Base-by-base conservation (phyloP, 305 asterid genomes). In the Fraxinus velutina region DNA sequence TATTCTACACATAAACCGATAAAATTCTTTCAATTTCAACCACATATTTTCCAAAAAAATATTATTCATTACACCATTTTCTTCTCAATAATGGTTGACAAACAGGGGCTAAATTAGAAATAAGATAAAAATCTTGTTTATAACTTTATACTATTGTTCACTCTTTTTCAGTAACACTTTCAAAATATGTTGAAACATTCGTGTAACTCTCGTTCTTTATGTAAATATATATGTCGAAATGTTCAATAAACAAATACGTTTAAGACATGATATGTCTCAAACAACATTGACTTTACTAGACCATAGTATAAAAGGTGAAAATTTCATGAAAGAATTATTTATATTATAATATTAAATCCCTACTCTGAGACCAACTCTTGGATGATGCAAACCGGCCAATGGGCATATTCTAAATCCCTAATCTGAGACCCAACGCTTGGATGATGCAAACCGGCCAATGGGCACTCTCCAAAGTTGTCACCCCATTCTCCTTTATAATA, bases 361-460 rank as follows among this genome's bases (percentile, higher is more conserved):
- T n/a, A n/a, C 5, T 52, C 24, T n/a, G 17, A 5, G 64, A 17
- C 64, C 37, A 29, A 13, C 74, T 68, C 74, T 27, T 68, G 37
- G 74, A 29, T 68, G 74, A 68, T 68, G 74, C 74, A 68, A 68
- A 68, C 74, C 10, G 39, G 39, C 74, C 74, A 68, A 68, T 29
- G 42, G 39, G 42, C 42, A 30, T n/a, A 50, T 15, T 50, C 21
- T 50, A 50, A 50, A 15, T 50, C 62, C 62, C 22, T 15, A n/a
- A n/a, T n/a, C 22, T 4, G 17, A 52, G 64, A n/a, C 64, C 64
- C 37, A 29, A 29, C 74, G 29, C 39, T 27, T 68, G 21, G 39
- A 29, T 68, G 74, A 68, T 68, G 39, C 74, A 68, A 68, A 68
- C 74, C 4, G 37, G 74, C 74, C 74, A 68, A 68, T 68, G 42